These are phyloP conservation scores for Metarhizium sp. DNA, from an alignment of 2,329 filamentous ascomycete genomes.

Conservation along the genomic window DNA sequence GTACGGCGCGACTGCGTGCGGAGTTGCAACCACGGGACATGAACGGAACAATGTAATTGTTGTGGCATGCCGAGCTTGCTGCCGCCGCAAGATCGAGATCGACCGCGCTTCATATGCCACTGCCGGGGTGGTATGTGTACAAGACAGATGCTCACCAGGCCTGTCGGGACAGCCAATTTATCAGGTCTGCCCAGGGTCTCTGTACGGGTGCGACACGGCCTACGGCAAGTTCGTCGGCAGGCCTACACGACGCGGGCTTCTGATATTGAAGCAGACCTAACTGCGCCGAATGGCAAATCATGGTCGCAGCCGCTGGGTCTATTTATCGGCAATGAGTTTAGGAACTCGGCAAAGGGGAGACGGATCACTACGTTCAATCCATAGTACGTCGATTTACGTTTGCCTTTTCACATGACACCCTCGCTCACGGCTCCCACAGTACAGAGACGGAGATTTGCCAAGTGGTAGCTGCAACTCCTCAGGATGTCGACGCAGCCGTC, in stretches of 20 bases:
- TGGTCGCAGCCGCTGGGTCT: slow-evolving; percentile 68
- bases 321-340: slow-evolving; percentile 78
- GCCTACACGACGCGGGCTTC: not conserved
- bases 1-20: too few relatives aligned
- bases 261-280: slow-evolving; percentile 45
- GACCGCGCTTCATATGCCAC: too few relatives aligned
- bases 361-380: slow-evolving; percentile 62
- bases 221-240: not conserved
- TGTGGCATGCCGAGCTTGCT: too few relatives aligned
- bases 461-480: slow-evolving; percentile 8
- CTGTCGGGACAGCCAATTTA: not conserved
- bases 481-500: slow-evolving; percentile 12
- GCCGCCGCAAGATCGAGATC: too few relatives aligned
- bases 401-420: not conserved
- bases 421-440: not conserved
- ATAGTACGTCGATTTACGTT: slow-evolving; percentile 34
- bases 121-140: not conserved
- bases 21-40: too few relatives aligned
- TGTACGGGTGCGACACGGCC: not conserved
- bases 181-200: not conserved
- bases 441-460: slow-evolving; percentile 10
- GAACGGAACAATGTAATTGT: too few relatives aligned
- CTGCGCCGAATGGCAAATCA: slow-evolving; percentile 64
- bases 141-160: not conserved
- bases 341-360: slow-evolving; percentile 54